Evolutionary conservation across 768 basidiomycete genomes (phyloP), one percentile per base, ranked within the genome.

Genomic region (Neoboletus subvelutipes): DNA sequence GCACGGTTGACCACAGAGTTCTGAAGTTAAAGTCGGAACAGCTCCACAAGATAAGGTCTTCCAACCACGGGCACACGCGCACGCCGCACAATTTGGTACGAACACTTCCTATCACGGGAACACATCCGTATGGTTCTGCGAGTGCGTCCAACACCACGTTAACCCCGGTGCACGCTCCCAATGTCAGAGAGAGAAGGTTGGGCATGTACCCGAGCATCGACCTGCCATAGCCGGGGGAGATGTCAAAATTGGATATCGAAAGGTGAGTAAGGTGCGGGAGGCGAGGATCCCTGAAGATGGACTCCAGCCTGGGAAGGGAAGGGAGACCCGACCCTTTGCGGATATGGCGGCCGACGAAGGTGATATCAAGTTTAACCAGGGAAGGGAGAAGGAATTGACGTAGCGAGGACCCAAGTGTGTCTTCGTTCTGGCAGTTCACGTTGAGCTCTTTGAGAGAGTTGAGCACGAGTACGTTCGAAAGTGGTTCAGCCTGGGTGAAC

Each of bases 261-360:
- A 85, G 77, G 58, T 80, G 75, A 31, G 80, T 80, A 37, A 85
- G 71, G 53, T 72, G 63, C 4, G 74, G 77, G 29, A 84, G 76
- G 49, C 82, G 81, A 7, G 83, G 82, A 67, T 85, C 82, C 52
- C 78, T 78, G 64, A 84, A 82, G 55, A 85, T 72, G 37, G 71
- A 76, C 66, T 83, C 81, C 29, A 81, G 73, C 31, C 78, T 75
- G 39, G 80, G 80, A 52, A 84, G 69, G 7, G 61, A 50, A 15
- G 78, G 77, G 15, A 63, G 18, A 24, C 52, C 56, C 41, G 64
- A 49, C 40, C 61, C 64, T 57, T 62, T 66, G 45, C 62, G 64
- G 33, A 52, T 48, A 26, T 64, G 63, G 20, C 64, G 67, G 52
- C 73, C 75, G 46, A 74, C 60, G 50, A 78, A 77, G 39, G 75